A percentile compares a stretch with the other conserved stretches of the same genome.
These are phyloP conservation scores for Pholiota adiposa DNA, from an alignment of 1,284 basidiomycete genomes.

Conservation along the genomic window DNA sequence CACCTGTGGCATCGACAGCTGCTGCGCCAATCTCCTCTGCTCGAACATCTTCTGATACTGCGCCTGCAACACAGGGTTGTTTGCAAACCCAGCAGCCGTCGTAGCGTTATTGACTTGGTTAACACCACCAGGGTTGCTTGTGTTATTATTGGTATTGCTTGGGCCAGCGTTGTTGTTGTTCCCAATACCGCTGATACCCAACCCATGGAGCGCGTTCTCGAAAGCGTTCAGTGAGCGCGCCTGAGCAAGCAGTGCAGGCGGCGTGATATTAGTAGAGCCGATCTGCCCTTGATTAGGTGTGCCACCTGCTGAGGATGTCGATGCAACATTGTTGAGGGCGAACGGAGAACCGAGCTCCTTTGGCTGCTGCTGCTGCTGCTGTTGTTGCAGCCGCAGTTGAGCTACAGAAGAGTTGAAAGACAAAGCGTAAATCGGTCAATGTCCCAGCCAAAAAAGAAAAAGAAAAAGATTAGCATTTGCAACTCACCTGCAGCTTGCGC, in stretches of 20 bases:
- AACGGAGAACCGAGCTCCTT: conserved; percentile 1
- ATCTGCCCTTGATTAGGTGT: background rate
- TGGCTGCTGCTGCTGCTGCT: background rate
- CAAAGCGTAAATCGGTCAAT: no score
- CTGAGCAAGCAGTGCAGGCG: background rate
- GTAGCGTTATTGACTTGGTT: background rate
- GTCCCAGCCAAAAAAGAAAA: no score
- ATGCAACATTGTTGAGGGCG: background rate
- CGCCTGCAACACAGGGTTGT: background rate
- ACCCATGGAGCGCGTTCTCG: background rate
- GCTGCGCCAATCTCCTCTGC: background rate
- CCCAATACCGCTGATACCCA: background rate
- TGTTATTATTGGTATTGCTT: background rate
- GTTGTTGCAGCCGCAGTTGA: conserved; percentile 23
- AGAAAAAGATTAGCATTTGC: no score
- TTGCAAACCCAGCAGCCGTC: background rate
- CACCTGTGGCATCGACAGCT: background rate
- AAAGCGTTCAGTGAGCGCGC: background rate
- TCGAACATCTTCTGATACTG: conserved; percentile 4
- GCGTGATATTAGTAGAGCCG: background rate
- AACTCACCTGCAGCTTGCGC: background rate
- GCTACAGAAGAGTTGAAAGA: background rate
- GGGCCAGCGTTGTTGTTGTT: background rate
- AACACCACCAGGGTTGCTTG: background rate
- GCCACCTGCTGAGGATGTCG: background rate